Base-by-base conservation (phyloP, 495 filamentous ascomycete species). In the Apiosordaria backusii region DNA sequence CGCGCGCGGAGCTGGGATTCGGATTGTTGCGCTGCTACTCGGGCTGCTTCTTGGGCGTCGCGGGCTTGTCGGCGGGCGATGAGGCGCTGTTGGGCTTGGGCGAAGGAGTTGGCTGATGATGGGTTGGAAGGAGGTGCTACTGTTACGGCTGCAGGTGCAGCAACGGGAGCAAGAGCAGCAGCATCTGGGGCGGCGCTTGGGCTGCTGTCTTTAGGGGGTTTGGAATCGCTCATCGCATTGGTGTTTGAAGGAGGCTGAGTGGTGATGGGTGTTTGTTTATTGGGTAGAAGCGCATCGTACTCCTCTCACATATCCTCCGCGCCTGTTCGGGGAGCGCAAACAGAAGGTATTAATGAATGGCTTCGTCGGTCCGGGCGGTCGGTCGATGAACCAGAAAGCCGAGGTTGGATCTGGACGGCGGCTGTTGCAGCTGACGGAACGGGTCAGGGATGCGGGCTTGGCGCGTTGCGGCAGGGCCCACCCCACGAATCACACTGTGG, bases 41-140 rank as follows among this genome's bases (percentile, higher is more conserved):
- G 85, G 61, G 87, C 78, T 71, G 85, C 83, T 35, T 80, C 75
- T 74, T 88, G 84, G 55, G 82, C 79, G 74, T 90, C 90, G 72
- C 89, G 89, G 25, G 85, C 85, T 72, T 86, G 84, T 63, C 91
- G 92, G 61, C 93, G 90, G 62, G 89, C 89, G 61, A 87, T 83
- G 62, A 97, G 83, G 70, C 93, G 90, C 79, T 89, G 83, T 79
- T 97, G 92, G 65, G 93, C 93, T 69, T 88, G 86, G 75, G 90
- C 89, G 76, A 97, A 97, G 69, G 92, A 89, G 57, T 73, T 71
- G 72, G 88, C 79, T 26, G 57, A 65, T 24, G 64, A 19, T 7
- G 61, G 71, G 72, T 88, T 79, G 22, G 57, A 65, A 27, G 66
- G 25, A 5, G 61, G 61, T 54, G 24, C 54, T 59, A 26, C 1